Base-by-base conservation (phyloP, 2,329 filamentous ascomycete species). In the Pyrenochaeta sp. region DNA sequence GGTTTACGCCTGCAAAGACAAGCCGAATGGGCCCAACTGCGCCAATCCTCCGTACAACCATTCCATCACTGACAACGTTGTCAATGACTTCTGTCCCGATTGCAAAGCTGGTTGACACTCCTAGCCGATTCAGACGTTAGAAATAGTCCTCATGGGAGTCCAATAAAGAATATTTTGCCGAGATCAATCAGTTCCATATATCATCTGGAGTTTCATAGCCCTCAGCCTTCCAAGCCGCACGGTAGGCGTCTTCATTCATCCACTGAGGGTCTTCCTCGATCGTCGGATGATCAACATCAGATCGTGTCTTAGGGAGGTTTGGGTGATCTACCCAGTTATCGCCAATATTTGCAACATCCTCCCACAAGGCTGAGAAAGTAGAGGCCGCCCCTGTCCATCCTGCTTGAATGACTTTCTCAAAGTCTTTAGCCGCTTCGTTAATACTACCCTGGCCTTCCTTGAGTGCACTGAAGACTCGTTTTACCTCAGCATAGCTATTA, bases 171-270 rank as follows among this genome's bases (percentile, higher is more conserved):
- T 30, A 9, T 13, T 26, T 41, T 41, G 29, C 29, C 28, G 13
- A 41, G 23, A 36, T 36, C 22, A 41, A n/a, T 49, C 14, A 49
- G 28, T 35, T 23, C 46, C 30, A 49, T n/a, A 44, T 45, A 35
- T 40, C 20, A 45, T 44, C 19, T 14, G 35, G 30, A 22, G 37
- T 35, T 30, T 49, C 35, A 41, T 45, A 49, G 28, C 35, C 46
- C 32, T 32, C 27, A 18, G 35, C 46, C 35, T 49, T 44, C 21
- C 19, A 49, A 49, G 41, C 36, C 27, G 35, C 41, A 39, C 35
- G 32, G 35, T 49, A 49, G 21, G 34, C 46, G 18, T 44, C 14
- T 41, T 45, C 32, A 31, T 45, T 35, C 31, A 36, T 34, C 46
- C 30, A 49, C 22, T 30, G 20, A 36, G 8, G 17, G 15, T 49